A percentile compares a stretch with the other conserved stretches of the same genome.
Evolutionary conservation across 2,329 filamentous ascomycete species (phyloP).

Genomic region (Hypoxylon sp.): DNA sequence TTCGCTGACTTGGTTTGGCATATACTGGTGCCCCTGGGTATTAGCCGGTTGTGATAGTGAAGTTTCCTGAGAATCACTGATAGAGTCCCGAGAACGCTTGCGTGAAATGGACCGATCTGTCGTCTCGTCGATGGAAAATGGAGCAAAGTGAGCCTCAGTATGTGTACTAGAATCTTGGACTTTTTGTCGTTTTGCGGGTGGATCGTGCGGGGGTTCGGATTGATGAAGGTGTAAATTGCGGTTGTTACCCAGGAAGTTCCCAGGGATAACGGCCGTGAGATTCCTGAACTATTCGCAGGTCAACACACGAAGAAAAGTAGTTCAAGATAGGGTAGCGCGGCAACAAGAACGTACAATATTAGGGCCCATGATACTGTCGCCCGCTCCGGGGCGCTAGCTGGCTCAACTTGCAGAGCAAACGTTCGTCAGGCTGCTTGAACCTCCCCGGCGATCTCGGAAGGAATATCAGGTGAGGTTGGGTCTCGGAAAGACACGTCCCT

Average conservation of each 20-base stretch:
- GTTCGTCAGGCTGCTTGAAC: constrained; percentile 25
- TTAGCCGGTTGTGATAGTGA: constrained; percentile 32
- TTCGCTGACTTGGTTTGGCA: constrained; percentile 28
- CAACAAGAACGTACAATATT: constrained; percentile 19
- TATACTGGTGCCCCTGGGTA: constrained; percentile 16
- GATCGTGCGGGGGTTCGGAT: constrained; percentile 10
- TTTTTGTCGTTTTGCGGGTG: constrained; percentile 43
- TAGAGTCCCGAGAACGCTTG: constrained; percentile 40
- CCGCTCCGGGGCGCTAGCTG: constrained; percentile 10
- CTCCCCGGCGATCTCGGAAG: constrained; percentile 39
- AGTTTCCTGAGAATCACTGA: constrained; percentile 40
- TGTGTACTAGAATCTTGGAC: constrained; percentile 29
- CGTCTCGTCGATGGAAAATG: not conserved
- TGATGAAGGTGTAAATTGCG: constrained; percentile 20
- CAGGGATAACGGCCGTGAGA: constrained; percentile 34
- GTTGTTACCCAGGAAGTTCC: constrained; percentile 42
- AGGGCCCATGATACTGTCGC: constrained; percentile 32
- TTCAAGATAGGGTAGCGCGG: not conserved
- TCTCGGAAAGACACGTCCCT: constrained; percentile 26
- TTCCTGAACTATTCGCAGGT: constrained; percentile 12
- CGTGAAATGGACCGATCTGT: constrained; percentile 17
- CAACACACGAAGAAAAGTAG: constrained; percentile 9
- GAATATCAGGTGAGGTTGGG: constrained; percentile 38
- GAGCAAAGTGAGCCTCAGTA: constrained; percentile 33
- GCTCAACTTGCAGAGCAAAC: constrained; percentile 18